Percentiles rank a stretch among this genome's conserved stretches.
These are phyloP conservation scores for Aspergillus piperis DNA, from an alignment of 2,329 filamentous ascomycete genomes.

Conservation along the genomic window DNA sequence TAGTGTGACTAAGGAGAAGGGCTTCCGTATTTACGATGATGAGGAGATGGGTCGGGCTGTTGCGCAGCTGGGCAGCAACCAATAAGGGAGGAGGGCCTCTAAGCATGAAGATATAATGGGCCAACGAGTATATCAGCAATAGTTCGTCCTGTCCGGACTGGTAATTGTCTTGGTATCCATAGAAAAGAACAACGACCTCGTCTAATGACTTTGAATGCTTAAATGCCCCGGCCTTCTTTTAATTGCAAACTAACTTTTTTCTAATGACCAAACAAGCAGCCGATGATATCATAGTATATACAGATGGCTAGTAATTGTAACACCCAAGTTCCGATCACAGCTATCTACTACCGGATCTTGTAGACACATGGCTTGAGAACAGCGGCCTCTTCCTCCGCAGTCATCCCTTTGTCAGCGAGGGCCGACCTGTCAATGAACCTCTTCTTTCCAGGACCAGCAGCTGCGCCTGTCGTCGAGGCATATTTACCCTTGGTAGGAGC, in stretches of 20 bases:
- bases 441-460: conserved; percentile 42
- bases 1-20: conserved; percentile 95
- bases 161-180: conserved; percentile 26
- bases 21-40: conserved; percentile 97
- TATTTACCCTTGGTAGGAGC: conserved; percentile 76
- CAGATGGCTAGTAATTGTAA: conserved; percentile 4
- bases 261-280: not conserved
- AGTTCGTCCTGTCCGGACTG: conserved; percentile 18
- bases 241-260: not conserved
- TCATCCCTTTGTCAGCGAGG: conserved; percentile 56
- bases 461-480: conserved; percentile 37
- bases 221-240: not conserved
- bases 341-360: conserved; percentile 73
- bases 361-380: conserved; percentile 96
- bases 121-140: conserved; percentile 17
- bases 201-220: conserved; percentile 22
- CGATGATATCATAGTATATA: conserved; percentile 8
- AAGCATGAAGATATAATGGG: conserved; percentile 17
- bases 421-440: conserved; percentile 61
- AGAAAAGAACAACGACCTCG: conserved; percentile 32
- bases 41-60: conserved; percentile 96
- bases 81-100: conserved; percentile 30
- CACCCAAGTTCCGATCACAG: not conserved
- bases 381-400: conserved; percentile 62
- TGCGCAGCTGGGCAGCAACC: conserved; percentile 60